Conservation (phyloP, 139 green algal genomes). For the Edaphochlamys debaryana region DNA sequence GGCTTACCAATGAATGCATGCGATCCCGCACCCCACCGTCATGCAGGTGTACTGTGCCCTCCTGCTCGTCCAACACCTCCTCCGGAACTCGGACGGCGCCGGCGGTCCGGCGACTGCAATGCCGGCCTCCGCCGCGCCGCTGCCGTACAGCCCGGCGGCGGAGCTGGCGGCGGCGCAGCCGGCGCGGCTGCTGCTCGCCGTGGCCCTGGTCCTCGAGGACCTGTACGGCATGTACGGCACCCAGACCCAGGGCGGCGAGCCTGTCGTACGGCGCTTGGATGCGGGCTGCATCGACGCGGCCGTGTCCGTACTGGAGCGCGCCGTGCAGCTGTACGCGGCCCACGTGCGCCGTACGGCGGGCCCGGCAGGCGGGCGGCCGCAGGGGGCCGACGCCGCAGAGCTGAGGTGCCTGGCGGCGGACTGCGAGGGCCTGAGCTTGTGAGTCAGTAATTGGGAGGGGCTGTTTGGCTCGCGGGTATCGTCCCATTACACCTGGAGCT, state of each 20-base stretch:
- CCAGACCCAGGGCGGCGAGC: no score
- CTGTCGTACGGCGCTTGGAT: no score
- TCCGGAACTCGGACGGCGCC: background rate
- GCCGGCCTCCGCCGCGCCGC: background rate
- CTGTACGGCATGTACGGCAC: no score
- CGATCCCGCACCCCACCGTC: no score
- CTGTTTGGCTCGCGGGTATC: no score
- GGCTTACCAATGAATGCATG: no score
- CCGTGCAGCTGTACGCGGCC: background rate
- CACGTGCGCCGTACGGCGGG: background rate
- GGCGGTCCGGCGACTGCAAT: background rate
- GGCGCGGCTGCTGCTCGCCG: conserved; percentile 4
- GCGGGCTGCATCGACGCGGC: background rate
- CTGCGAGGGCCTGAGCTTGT: background rate
- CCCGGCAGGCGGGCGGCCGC: background rate
- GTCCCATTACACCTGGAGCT: no score
- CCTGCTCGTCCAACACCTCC: background rate
- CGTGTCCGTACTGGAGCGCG: background rate
- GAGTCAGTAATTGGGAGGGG: background rate
- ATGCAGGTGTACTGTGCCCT: background rate
- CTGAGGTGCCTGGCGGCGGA: background rate
- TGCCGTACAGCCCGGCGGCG: background rate
- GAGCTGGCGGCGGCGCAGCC: conserved; percentile 19
- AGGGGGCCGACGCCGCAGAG: background rate
- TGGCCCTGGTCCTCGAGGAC: background rate